Percentiles rank a stretch among this genome's conserved stretches.
These are phyloP conservation scores for Eutreptiella sp. DNA, from an alignment of 208 protist genomes.

Conservation along the genomic window DNA sequence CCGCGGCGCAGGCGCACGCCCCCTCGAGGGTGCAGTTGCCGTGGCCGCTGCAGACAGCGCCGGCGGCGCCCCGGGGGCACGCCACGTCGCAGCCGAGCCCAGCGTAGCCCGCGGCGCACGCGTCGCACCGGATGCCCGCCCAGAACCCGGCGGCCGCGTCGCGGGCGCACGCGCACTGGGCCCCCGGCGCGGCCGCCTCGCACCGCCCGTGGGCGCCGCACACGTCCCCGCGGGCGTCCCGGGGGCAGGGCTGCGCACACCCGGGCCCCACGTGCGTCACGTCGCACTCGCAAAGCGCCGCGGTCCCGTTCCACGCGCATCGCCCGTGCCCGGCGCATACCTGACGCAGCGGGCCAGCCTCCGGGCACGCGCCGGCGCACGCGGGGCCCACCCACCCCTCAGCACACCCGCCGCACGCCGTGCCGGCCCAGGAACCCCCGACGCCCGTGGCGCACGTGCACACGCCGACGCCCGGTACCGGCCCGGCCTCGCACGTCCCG, in stretches of 20 bases:
- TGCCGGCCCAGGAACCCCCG: too few relatives aligned
- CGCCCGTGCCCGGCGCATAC: too few relatives aligned
- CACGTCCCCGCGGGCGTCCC: not conserved
- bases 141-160: not conserved
- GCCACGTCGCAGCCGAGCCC: not conserved
- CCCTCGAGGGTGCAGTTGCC: not conserved
- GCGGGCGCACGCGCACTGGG: not conserved
- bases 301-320: not conserved
- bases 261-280: not conserved
- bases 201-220: not conserved
- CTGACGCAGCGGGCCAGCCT: too few relatives aligned
- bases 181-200: not conserved
- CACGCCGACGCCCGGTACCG: not conserved
- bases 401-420: too few relatives aligned
- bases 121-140: not conserved
- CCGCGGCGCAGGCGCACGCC: not conserved
- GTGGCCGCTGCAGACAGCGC: not conserved
- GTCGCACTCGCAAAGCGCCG: not conserved
- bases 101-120: not conserved
- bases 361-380: too few relatives aligned
- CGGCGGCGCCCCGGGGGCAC: not conserved
- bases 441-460: conserved; percentile 5
- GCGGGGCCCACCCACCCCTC: too few relatives aligned
- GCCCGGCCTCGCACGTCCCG: conserved; percentile 13
- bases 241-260: conserved; percentile 1